Conservation (phyloP, 1,284 basidiomycete genomes). For the Trametes hirsuta region DNA sequence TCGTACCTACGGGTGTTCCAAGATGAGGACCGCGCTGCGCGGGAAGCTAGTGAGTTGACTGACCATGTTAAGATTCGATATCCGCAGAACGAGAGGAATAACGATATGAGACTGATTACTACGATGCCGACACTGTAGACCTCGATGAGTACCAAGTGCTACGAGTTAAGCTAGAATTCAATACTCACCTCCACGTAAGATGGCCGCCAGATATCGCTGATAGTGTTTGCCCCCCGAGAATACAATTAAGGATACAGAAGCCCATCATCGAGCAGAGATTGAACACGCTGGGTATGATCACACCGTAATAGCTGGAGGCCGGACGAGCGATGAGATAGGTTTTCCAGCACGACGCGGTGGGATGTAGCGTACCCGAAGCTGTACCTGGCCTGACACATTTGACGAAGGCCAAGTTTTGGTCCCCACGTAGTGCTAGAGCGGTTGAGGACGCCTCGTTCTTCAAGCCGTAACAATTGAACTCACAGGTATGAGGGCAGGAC, state of each 20-base stretch:
- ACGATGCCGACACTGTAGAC: slow-evolving; percentile 81
- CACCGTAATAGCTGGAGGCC: slow-evolving; percentile 58
- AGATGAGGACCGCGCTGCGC: too few relatives aligned
- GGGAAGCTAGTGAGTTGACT: background rate
- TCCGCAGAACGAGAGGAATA: slow-evolving; percentile 83
- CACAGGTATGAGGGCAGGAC: slow-evolving; percentile 63
- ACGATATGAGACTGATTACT: slow-evolving; percentile 77
- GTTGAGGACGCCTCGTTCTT: background rate
- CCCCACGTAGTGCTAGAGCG: slow-evolving; percentile 77
- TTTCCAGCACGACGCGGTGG: background rate
- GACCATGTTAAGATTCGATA: slow-evolving; percentile 74
- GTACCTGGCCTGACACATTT: slow-evolving; percentile 83
- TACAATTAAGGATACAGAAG: slow-evolving; percentile 74
- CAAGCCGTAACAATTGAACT: slow-evolving; percentile 25
- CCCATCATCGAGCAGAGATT: slow-evolving; percentile 68
- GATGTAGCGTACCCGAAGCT: slow-evolving; percentile 65
- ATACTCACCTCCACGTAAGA: slow-evolving; percentile 67
- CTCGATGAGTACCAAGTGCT: background rate
- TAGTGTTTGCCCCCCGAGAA: slow-evolving; percentile 77
- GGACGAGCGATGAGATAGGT: background rate
- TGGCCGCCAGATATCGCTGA: slow-evolving; percentile 65
- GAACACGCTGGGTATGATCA: slow-evolving; percentile 60
- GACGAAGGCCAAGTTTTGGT: slow-evolving; percentile 85
- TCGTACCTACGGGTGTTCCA: slow-evolving; percentile 58
- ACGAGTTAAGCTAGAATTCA: background rate